phyloP scores from a whole-genome alignment of 208 protist species.

The Wallacemonas sp. region DNA sequence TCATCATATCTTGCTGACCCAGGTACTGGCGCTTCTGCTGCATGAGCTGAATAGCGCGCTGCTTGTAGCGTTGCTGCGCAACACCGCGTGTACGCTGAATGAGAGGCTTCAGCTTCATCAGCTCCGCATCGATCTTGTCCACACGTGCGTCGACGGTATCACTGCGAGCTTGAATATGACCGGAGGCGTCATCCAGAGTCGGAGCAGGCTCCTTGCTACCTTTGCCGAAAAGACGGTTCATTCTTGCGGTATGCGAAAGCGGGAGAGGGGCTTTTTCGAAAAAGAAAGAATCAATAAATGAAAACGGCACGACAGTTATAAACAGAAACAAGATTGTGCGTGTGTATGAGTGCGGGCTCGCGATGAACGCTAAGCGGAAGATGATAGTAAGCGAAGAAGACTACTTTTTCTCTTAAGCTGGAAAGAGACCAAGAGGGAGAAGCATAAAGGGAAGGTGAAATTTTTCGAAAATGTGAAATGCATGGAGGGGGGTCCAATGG shows the following conservation, averaged over 20 bases:
- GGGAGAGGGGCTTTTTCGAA: too few species aligned
- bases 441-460: too few species aligned
- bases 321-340: not conserved
- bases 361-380: too few species aligned
- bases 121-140: slow-evolving; percentile 86
- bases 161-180: slow-evolving; percentile 57
- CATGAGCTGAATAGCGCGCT: slow-evolving; percentile 87
- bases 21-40: slow-evolving; percentile 94
- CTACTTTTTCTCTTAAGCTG: not conserved
- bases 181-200: slow-evolving; percentile 84
- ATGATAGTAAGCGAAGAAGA: not conserved
- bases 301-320: not conserved
- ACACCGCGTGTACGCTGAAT: slow-evolving; percentile 72
- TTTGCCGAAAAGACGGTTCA: slow-evolving; percentile 92
- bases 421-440: too few species aligned
- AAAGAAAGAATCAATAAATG: too few species aligned
- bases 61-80: slow-evolving; percentile 86
- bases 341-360: not conserved
- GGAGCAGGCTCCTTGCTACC: slow-evolving; percentile 67
- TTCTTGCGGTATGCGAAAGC: too few species aligned
- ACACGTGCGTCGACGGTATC: slow-evolving; percentile 83
- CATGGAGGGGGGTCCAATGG: too few species aligned
- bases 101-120: slow-evolving; percentile 70
- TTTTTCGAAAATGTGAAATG: too few species aligned
- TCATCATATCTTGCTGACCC: slow-evolving; percentile 87